phyloP scores from a whole-genome alignment of 1,284 basidiomycete species.

The Boletellus deceptivus region DNA sequence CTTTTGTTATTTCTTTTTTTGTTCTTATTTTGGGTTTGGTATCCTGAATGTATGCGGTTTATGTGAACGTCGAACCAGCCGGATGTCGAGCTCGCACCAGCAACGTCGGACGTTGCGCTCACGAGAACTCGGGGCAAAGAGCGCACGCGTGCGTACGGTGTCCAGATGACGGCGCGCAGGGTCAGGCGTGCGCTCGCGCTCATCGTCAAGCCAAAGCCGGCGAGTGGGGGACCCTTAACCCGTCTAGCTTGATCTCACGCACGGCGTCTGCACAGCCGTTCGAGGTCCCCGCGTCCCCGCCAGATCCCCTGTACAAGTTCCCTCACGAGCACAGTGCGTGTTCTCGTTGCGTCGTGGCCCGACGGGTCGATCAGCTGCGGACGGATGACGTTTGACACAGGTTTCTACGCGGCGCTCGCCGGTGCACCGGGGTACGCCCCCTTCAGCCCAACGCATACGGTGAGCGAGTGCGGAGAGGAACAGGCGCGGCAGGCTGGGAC shows the following conservation, averaged over 20 bases:
- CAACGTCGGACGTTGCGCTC: neutral
- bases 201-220: conserved; percentile 31
- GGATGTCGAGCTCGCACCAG: neutral
- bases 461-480: neutral
- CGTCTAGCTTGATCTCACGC: too few relatives aligned
- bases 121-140: too few relatives aligned
- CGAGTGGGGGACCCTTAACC: conserved; percentile 11
- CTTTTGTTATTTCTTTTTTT: neutral
- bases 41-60: conserved; percentile 3
- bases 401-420: conserved; percentile 19
- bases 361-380: neutral
- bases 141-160: too few relatives aligned
- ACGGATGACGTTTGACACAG: conserved; percentile 5
- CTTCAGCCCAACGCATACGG: neutral
- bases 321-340: conserved; percentile 25
- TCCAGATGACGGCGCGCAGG: conserved; percentile 17
- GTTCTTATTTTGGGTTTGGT: conserved; percentile 8
- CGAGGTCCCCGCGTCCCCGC: conserved; percentile 23
- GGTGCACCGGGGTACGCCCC: conserved; percentile 14
- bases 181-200: conserved; percentile 18
- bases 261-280: conserved; percentile 18
- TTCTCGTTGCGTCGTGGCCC: too few relatives aligned
- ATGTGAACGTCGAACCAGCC: too few relatives aligned
- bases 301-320: conserved; percentile 28
- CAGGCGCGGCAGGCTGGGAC: neutral